Base-by-base conservation (phyloP, 768 basidiomycete species). In the Macrocybe gigantea region DNA sequence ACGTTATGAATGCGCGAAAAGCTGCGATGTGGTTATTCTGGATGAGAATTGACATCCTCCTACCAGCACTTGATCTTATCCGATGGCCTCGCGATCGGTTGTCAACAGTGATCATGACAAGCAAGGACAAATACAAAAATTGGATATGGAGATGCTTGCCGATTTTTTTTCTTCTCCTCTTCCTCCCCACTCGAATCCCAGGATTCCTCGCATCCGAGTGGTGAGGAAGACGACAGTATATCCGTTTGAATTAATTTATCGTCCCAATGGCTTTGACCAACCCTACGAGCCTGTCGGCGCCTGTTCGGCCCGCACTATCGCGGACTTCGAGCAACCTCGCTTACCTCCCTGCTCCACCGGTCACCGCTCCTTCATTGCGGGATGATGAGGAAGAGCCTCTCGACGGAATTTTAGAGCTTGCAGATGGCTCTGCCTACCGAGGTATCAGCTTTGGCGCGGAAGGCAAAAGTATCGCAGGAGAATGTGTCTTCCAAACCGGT, bases 401-500 rank as follows among this genome's bases (percentile, higher is more conserved):
- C 41, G 85, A 90, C 45, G 84, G 82, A 0, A 82, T 97, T 41
- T 74, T 99, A 49, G 93, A 98, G 68, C 76, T 99, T 51, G 78
- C 78, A 41, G 95, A 98, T 67, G 95, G 94, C 3, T 80, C 90
- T 47, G 85, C 88, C 1, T 90, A 82, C 59, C 74, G 86, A 48
- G 96, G 96, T 33, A 83, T 88, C 63, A 92, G 88, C 60, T 98
- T 99, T 61, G 96, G 96, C 59, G 93, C 92, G 4, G 79, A 91
- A 57, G 80, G 78, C 40, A 94, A 92, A 69, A 93, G 90, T 61
- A 77, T 95, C 32, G 79, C 95, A 12, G 96, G 96, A 58, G 96
- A 99, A 79, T 98, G 96, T 66, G 96, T 99, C 61, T 99, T 99
- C 72, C 95, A 97, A 73, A 99, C 96, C 36, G 96, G 96, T 94